Evolutionary conservation across 31 red algal genomes (phyloP), one percentile per base, ranked within the genome.

Genomic region (Pterothamnion heteromorphum): DNA sequence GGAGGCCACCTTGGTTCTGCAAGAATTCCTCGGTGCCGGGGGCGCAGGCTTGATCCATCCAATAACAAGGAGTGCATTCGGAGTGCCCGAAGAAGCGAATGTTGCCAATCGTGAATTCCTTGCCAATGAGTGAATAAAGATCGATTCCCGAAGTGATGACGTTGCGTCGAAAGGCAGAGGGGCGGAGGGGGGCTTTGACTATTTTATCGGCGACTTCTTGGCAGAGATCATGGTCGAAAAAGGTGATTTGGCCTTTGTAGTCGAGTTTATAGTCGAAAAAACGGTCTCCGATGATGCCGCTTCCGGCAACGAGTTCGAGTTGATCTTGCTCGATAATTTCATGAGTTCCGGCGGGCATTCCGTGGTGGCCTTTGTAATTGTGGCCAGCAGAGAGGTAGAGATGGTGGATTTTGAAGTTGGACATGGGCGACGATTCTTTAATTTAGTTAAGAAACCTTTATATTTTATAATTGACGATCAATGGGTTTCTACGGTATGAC

Each of bases 201-300:
- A 83, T 27, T 27, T 83, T 27, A 20, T 9, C 80, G 21, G 9
- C 30, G 30, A 26, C 80, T 27, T 27, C 9, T n/a, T 64, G 14
- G 30, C 23, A 83, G 21, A 83, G 21, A 20, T 18, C 80, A 18
- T 9, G 14, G 80, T 83, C 80, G 23, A 83, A 83, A 31, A 83
- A 83, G 20, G 80, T 83, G 80, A 83, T 83, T 27, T 83, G 80
- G 9, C 80, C 80, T 31, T 83, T 83, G 27, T 83, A 83, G 30
- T 83, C 80, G 20, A 24, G 21, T 9, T 20, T 27, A 31, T 26
- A 83, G 23, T 83, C 80, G 23, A 26, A 83, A 31, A 83, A 83
- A 20, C 80, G 18, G 30, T 83, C 80, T 24, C 30, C 27, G 21
- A 83, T 27, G 80, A 83, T 83, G 21, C 80, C 80, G 9, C 23